Percentiles rank a stretch among this genome's conserved stretches.
Evolutionary conservation across 208 protist genomes (phyloP).

Genomic region (Vickermania spadyakhi): DNA sequence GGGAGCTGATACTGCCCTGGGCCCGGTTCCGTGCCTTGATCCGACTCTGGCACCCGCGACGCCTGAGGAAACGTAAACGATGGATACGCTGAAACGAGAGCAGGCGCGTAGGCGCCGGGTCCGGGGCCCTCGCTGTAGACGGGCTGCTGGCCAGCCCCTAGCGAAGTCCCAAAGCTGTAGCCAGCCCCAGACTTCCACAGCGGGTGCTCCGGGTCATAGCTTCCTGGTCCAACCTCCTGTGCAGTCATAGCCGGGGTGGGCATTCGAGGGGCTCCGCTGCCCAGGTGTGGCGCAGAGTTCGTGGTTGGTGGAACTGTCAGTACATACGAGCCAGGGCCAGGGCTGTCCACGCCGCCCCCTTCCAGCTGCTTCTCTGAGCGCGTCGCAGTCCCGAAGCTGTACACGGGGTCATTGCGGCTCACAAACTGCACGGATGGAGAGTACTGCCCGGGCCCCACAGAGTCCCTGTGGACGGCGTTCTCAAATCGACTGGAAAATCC

Average conservation of each 20-base stretch:
- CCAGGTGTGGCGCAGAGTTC: neutral
- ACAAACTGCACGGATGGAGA: neutral
- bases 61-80: too few relatives aligned
- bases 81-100: too few relatives aligned
- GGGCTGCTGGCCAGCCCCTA: neutral
- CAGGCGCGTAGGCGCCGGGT: slow-evolving; percentile 6
- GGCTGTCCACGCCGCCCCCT: too few relatives aligned
- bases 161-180: neutral
- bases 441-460: neutral
- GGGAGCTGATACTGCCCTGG: slow-evolving; percentile 22
- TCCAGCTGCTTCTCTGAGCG: slow-evolving; percentile 3
- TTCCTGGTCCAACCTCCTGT: neutral
- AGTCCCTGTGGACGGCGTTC: neutral
- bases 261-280: neutral
- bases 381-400: slow-evolving; percentile 5
- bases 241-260: neutral
- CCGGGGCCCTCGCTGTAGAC: neutral
- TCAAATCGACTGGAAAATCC: neutral
- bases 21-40: slow-evolving; percentile 9
- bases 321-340: slow-evolving; percentile 10
- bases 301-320: neutral
- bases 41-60: too few relatives aligned
- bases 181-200: neutral
- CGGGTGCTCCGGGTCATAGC: slow-evolving; percentile 1
- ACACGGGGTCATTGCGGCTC: neutral